Evolutionary conservation across 2,329 filamentous ascomycete genomes (phyloP).

Genomic region (Trichoderma citrinoviride): DNA sequence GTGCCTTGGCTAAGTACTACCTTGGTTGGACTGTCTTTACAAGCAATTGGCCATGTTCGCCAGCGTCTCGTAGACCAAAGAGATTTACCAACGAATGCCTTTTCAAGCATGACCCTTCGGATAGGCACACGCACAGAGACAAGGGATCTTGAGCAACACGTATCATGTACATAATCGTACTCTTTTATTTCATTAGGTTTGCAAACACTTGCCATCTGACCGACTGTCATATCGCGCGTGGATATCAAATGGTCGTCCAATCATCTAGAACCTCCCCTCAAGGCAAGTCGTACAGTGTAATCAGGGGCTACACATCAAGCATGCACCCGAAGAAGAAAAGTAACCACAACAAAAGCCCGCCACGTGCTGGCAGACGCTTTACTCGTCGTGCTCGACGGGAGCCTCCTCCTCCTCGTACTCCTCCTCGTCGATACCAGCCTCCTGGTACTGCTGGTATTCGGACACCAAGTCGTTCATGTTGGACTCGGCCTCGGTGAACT

Average conservation of each 20-base stretch:
- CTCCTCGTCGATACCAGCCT: constrained; percentile 93
- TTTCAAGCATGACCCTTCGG: too few species aligned
- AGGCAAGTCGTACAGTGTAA: constrained; percentile 26
- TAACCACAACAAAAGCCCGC: background rate
- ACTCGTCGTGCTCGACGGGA: constrained; percentile 39
- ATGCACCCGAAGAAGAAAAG: constrained; percentile 9
- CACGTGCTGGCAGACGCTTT: background rate
- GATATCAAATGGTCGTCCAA: constrained; percentile 42
- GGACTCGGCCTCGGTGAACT: constrained; percentile 99
- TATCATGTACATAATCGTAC: constrained; percentile 32
- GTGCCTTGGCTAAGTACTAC: background rate
- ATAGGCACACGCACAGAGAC: background rate
- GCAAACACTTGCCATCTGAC: constrained; percentile 35
- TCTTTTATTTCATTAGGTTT: constrained; percentile 30
- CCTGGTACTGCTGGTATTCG: constrained; percentile 99
- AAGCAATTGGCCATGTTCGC: too few species aligned
- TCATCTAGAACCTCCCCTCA: constrained; percentile 30
- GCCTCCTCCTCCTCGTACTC: constrained; percentile 91
- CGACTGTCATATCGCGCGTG: constrained; percentile 30
- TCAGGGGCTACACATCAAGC: constrained; percentile 13
- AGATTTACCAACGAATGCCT: background rate
- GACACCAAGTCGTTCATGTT: constrained; percentile 99
- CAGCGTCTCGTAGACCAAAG: background rate
- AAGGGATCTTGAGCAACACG: background rate
- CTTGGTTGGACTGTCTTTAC: too few species aligned